phyloP scores from a whole-genome alignment of 371 early-diverging fungal genomes.

The Caulochytrium protostelioides region DNA sequence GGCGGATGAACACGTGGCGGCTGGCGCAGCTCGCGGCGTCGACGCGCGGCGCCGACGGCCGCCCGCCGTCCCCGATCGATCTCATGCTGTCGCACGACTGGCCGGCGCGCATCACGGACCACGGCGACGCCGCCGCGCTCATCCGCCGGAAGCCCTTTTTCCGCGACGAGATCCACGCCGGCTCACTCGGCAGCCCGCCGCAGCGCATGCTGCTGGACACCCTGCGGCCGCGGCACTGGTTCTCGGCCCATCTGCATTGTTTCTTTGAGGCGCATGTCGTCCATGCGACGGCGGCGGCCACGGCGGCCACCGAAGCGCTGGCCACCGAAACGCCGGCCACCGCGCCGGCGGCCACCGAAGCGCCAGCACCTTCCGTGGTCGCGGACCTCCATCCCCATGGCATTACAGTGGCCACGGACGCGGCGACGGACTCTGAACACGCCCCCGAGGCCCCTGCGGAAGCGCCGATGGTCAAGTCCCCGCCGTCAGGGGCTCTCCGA shows the following conservation, averaged over 20 bases:
- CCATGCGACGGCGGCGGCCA: slow-evolving; percentile 21
- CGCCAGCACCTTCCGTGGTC: not conserved
- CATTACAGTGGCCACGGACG: no score
- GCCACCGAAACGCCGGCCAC: not conserved
- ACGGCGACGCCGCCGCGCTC: slow-evolving; percentile 45
- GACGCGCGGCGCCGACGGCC: not conserved
- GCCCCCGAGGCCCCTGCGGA: not conserved
- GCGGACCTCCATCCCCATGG: no score
- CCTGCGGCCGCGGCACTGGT: slow-evolving; percentile 71
- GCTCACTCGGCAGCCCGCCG: slow-evolving; percentile 52
- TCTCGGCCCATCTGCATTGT: slow-evolving; percentile 58
- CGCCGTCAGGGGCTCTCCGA: no score
- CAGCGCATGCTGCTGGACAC: slow-evolving; percentile 39
- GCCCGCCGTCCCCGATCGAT: slow-evolving; percentile 33
- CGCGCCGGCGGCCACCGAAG: not conserved
- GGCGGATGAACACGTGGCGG: slow-evolving; percentile 57
- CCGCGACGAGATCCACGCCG: slow-evolving; percentile 36
- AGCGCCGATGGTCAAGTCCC: not conserved
- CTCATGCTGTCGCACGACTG: slow-evolving; percentile 90
- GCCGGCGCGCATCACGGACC: slow-evolving; percentile 64
- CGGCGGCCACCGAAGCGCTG: not conserved
- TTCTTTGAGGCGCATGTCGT: not conserved
- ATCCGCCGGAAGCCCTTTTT: slow-evolving; percentile 47
- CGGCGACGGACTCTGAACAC: not conserved
- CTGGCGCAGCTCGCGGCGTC: slow-evolving; percentile 31